Percentiles rank a stretch among this genome's conserved stretches.
These are phyloP conservation scores for Tetrastigma voinierianum DNA, from an alignment of 164 flowering plant species.

Conservation along the genomic window DNA sequence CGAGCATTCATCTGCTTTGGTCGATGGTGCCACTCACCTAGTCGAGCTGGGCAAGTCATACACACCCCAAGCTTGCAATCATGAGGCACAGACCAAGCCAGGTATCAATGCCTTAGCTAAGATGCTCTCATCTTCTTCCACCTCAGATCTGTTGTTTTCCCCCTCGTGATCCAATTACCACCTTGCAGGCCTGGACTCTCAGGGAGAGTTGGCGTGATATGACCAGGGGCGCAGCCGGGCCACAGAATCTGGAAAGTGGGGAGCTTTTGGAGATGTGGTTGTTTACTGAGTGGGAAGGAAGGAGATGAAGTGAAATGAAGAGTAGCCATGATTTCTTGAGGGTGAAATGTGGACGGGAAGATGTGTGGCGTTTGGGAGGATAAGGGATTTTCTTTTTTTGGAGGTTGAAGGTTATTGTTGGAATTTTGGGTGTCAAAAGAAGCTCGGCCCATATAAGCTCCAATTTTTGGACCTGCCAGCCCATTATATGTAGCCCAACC, in stretches of 20 bases:
- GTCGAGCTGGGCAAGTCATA: slow-evolving; percentile 95
- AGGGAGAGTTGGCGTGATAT: slow-evolving; percentile 11
- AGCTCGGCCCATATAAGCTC: no score
- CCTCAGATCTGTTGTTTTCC: slow-evolving; percentile 50
- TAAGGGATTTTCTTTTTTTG: slow-evolving; percentile 27
- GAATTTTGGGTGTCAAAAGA: no score
- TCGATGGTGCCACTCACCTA: slow-evolving; percentile 70
- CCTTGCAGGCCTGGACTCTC: slow-evolving; percentile 50
- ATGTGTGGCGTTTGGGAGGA: slow-evolving; percentile 26
- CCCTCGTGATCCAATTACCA: slow-evolving; percentile 80
- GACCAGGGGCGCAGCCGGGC: slow-evolving; percentile 5
- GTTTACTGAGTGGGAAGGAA: slow-evolving; percentile 29
- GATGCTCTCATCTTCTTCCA: slow-evolving; percentile 82
- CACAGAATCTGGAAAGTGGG: slow-evolving; percentile 15
- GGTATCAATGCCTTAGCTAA: slow-evolving; percentile 60
- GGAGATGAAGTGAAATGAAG: slow-evolving; percentile 44
- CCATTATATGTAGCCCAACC: no score
- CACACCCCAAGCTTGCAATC: slow-evolving; percentile 99
- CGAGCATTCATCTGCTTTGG: slow-evolving; percentile 96
- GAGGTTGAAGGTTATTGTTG: not conserved
- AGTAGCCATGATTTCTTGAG: slow-evolving; percentile 34
- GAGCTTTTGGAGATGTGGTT: slow-evolving; percentile 22
- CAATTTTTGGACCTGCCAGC: no score
- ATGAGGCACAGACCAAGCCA: slow-evolving; percentile 72
- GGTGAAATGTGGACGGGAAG: not conserved